Conservation (phyloP, 208 protist genomes). For the Endotrypanum monterogeii region DNA sequence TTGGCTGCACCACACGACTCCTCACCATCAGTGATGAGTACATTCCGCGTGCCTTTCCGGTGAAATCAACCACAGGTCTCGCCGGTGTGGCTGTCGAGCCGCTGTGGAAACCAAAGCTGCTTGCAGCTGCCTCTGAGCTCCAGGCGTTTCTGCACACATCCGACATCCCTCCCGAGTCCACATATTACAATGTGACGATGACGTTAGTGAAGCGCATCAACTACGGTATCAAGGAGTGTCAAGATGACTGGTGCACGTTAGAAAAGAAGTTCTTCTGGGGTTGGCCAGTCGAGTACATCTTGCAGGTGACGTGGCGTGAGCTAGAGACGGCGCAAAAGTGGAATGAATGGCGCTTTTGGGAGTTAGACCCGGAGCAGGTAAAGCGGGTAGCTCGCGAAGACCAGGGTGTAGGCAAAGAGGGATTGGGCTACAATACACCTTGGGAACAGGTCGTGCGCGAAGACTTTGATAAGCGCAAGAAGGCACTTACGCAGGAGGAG, state of each 20-base stretch:
- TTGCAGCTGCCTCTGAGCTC: slow-evolving; percentile 82
- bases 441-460: slow-evolving; percentile 92
- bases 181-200: slow-evolving; percentile 92
- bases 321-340: slow-evolving; percentile 92
- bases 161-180: slow-evolving; percentile 90
- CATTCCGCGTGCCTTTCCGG: slow-evolving; percentile 90
- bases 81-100: slow-evolving; percentile 90
- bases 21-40: slow-evolving; percentile 90
- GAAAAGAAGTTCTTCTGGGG: slow-evolving; percentile 93
- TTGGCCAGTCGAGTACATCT: slow-evolving; percentile 92
- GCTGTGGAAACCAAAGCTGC: slow-evolving; percentile 91
- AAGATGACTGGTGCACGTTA: slow-evolving; percentile 91
- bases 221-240: slow-evolving; percentile 85
- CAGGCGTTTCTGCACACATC: slow-evolving; percentile 81
- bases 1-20: slow-evolving; percentile 52
- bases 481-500: slow-evolving; percentile 91
- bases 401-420: slow-evolving; percentile 87
- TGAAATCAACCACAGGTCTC: slow-evolving; percentile 89
- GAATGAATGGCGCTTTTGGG: slow-evolving; percentile 93
- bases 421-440: slow-evolving; percentile 81
- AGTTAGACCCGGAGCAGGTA: slow-evolving; percentile 92
- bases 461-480: slow-evolving; percentile 93
- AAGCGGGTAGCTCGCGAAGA: slow-evolving; percentile 91
- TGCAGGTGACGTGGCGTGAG: slow-evolving; percentile 92
- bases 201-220: slow-evolving; percentile 91